Evolutionary conservation across 495 filamentous ascomycete genomes (phyloP), one percentile per base, ranked within the genome.

Genomic region (Achaetomiella virescens): DNA sequence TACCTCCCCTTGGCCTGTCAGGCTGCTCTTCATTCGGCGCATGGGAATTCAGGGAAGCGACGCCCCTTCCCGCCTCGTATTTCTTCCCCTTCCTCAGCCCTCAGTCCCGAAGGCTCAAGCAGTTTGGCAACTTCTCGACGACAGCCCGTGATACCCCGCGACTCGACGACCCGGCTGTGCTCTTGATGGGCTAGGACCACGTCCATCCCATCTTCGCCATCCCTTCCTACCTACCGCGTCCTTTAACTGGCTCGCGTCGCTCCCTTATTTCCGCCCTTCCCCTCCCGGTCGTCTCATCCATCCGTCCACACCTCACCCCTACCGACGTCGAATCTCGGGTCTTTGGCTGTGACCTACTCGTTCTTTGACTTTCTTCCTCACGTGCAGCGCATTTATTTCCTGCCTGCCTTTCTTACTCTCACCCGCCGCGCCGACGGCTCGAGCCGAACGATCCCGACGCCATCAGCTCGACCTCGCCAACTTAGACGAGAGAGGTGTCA

Each of bases 61-160:
- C 59, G 54, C 54, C 59, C 59, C 59, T 61, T 61, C 59, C 59
- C 59, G 59, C 59, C 54, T 61, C 59, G 59, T 61, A 57, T 61
- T 61, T 57, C 54, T 61, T 54, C 58, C 31, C 18, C 43, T 56
- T 37, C 41, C 43, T 56, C 51, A 52, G 41, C 48, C 48, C 37
- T 54, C 44, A 12, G 52, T 52, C 20, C 52, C 48, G 33, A 27
- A 5, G 42, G 11, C 44, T n/a, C 22, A 54, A 24, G 14, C 31
- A 33, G 41, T 54, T 27, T 42, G 36, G 24, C 35, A 24, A 11
- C 17, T 43, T 18, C 44, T 31, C 27, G 27, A 49, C 17, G 14
- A 54, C 44, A 36, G 4, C 24, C 36, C 40, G 40, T 47, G 40
- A 57, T 18, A 41, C 37, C 37, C 15, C 31, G 25, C 18, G 18